Evolutionary conservation across 805 yeast genomes (phyloP), one percentile per base, ranked within the genome.

Genomic region (Danielia reshetovae): DNA sequence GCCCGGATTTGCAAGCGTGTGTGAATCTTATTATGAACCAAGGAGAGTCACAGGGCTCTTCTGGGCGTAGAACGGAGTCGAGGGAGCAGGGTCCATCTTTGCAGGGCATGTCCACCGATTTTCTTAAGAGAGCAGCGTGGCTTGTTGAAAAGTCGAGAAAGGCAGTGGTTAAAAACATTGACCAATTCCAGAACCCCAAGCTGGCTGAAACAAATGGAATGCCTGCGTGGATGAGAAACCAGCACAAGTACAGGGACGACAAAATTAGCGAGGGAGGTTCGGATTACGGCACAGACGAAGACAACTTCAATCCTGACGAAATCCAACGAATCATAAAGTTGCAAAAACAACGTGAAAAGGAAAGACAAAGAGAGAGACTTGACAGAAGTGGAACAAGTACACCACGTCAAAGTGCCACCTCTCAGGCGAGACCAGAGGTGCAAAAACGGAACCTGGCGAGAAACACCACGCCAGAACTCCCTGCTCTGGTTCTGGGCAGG

Each of bases 171-270:
- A 75, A 76, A 45, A 84, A 83, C 26, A 61, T 81, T 18, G 83
- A 76, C 33, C 74, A 73, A 51, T 74, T 80, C 46, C 75, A 74
- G 42, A 43, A 49, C 24, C 39, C 29, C 24, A 36, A 30, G 16
- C 27, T 24, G 34, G 54, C 36, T 48, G 52, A 27, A 26, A n/a
- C 5, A n/a, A 12, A 30, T 18, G 55, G 57, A 31, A 52, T 62
- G 43, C 95, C 95, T 0, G 76, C 80, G 2, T 85, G 95, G 95
- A 80, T 85, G 88, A 70, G 63, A 37, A 72, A 75, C 40, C 80
- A 75, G 46, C 65, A 59, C 10, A 62, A 50, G 45, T 70, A 79
- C 45, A 73, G 67, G 36, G 60, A 62, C 8, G 70, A 66, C 32
- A 52, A 53, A 29, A 51, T 43, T 32, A 38, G 43, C n/a, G 54